phyloP scores from a whole-genome alignment of 345 rosid species.

The Acer yangbiense region DNA sequence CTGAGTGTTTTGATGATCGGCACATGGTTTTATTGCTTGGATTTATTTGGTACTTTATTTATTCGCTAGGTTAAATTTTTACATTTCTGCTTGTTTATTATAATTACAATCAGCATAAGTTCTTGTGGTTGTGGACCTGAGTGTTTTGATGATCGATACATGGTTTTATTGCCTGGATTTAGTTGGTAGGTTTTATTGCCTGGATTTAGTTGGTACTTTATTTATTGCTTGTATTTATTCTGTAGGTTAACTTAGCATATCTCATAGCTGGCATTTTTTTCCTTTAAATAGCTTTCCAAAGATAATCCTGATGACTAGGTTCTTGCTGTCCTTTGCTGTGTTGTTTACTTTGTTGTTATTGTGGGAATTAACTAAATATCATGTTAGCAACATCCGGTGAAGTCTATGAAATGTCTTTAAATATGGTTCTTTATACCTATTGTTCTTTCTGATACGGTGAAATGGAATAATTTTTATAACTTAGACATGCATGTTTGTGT shows the following conservation, averaged over 20 bases:
- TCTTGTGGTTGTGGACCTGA: background rate
- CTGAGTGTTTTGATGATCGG: background rate
- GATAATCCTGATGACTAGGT: background rate
- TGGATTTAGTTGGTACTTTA: background rate
- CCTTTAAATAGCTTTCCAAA: background rate
- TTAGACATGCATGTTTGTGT: slow-evolving; percentile 4
- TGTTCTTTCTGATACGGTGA: background rate
- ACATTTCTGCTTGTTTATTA: too few relatives aligned
- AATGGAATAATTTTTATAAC: background rate
- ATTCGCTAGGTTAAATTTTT: too few relatives aligned
- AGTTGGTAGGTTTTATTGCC: too few relatives aligned
- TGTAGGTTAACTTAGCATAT: too few relatives aligned
- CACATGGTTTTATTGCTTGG: background rate
- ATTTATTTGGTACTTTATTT: background rate
- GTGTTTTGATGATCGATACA: background rate
- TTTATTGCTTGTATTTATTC: too few relatives aligned
- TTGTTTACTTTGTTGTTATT: background rate
- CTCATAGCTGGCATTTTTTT: too few relatives aligned
- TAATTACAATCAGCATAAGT: background rate
- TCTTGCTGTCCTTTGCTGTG: background rate
- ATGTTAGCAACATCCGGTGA: too few relatives aligned
- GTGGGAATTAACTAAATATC: background rate
- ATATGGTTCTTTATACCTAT: background rate
- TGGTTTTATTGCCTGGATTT: too few relatives aligned
- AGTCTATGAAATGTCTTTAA: background rate